phyloP scores from a whole-genome alignment of 768 basidiomycete genomes.

The Russula abietina region DNA sequence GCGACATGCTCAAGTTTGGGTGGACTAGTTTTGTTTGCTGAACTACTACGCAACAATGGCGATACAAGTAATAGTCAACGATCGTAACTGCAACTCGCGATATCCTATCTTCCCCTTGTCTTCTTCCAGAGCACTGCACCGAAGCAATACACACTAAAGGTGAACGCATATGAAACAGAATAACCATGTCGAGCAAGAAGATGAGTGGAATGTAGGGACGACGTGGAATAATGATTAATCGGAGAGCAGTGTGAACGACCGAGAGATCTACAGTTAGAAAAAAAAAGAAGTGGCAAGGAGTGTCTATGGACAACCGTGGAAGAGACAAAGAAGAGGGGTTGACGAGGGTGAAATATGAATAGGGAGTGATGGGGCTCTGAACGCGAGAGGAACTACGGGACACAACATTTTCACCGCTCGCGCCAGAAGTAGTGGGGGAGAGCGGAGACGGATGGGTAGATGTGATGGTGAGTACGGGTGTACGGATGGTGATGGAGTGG shows the following conservation, averaged over 20 bases:
- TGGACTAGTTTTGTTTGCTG: background rate
- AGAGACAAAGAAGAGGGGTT: background rate
- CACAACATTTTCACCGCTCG: background rate
- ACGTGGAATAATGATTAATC: conserved; percentile 1
- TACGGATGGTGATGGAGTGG: conserved; percentile 3
- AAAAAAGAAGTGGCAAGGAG: conserved; percentile 11
- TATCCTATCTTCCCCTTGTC: background rate
- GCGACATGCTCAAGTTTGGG: background rate
- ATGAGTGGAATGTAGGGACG: conserved; percentile 1
- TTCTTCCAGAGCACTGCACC: conserved; percentile 20
- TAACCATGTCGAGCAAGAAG: conserved; percentile 21
- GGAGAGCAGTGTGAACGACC: conserved; percentile 5
- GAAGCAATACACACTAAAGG: conserved; percentile 16
- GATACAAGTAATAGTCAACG: conserved; percentile 14
- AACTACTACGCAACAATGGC: conserved; percentile 3
- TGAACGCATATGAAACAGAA: conserved; percentile 18
- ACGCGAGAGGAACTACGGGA: background rate
- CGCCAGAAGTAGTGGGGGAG: background rate
- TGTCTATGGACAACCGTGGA: background rate
- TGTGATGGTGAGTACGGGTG: conserved; percentile 15
- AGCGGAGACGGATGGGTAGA: background rate
- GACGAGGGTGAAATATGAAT: background rate
- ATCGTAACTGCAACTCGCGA: conserved; percentile 15
- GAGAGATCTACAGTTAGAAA: conserved; percentile 10
- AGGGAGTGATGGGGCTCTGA: background rate